Percentiles rank a stretch among this genome's conserved stretches.
Conservation (phyloP, 768 basidiomycete species). For the Lyophyllum shimeji region DNA sequence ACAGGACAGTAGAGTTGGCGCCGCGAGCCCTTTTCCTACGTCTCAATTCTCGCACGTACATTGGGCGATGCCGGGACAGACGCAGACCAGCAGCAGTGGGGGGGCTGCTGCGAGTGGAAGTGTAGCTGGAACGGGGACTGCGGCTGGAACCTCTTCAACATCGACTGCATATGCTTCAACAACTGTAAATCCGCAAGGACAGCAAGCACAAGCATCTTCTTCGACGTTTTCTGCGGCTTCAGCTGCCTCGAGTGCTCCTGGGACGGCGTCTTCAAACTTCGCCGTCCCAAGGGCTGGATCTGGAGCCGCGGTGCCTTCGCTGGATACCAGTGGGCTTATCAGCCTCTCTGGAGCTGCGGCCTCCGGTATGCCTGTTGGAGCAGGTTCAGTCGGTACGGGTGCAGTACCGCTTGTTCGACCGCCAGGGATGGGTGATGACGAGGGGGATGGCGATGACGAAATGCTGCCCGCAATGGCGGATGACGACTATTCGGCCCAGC, state of each 20-base stretch:
- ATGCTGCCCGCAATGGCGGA: conserved; percentile 84
- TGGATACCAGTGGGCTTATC: conserved; percentile 22
- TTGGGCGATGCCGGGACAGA: conserved; percentile 8
- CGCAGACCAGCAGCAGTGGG: neutral
- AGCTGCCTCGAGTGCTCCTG: neutral
- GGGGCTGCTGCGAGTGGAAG: neutral
- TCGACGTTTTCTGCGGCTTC: conserved; percentile 5
- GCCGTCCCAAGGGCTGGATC: conserved; percentile 9
- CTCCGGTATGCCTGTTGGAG: conserved; percentile 13
- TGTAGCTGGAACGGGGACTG: neutral
- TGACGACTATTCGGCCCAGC: conserved; percentile 83
- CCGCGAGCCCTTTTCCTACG: neutral
- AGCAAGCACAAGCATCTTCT: conserved; percentile 6
- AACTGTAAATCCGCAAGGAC: neutral
- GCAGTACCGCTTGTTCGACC: conserved; percentile 9
- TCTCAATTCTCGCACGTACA: conserved; percentile 6
- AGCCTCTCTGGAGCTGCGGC: conserved; percentile 16
- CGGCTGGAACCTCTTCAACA: neutral
- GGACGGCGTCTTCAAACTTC: conserved; percentile 1
- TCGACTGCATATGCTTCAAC: conserved; percentile 2
- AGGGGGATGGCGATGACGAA: conserved; percentile 80
- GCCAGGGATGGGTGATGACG: conserved; percentile 38
- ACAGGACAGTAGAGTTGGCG: neutral
- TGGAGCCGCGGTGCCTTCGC: conserved; percentile 2
- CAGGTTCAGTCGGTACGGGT: conserved; percentile 13